Percentiles rank a stretch among this genome's conserved stretches.
Evolutionary conservation across 73 alveolate genomes (phyloP).

Genomic region (Paramecium primaurelia): DNA sequence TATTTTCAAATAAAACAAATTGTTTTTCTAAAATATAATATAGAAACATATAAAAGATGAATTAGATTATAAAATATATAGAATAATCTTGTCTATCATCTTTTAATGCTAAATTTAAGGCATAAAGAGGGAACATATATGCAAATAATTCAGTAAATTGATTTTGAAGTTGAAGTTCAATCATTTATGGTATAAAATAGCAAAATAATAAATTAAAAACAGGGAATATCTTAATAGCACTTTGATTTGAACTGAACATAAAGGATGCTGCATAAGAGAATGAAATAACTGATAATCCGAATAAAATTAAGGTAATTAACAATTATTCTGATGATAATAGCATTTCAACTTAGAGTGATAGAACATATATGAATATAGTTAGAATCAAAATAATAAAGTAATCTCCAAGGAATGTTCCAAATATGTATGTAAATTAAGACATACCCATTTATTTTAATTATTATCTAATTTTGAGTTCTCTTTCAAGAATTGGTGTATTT

Average conservation of each 20-base stretch:
- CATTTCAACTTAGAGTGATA: background rate
- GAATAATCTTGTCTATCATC: background rate
- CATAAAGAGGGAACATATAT: background rate
- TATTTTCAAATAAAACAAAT: background rate
- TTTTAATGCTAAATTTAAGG: background rate
- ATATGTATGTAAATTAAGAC: background rate
- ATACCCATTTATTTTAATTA: background rate
- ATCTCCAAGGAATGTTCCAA: slow-evolving; percentile 36
- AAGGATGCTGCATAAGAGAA: background rate
- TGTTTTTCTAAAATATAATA: background rate
- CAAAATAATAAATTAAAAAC: background rate
- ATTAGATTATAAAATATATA: background rate
- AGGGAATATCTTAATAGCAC: slow-evolving; percentile 33
- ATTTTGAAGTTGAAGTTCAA: background rate
- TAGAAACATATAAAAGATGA: background rate
- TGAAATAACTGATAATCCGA: background rate
- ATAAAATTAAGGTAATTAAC: background rate
- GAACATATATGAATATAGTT: background rate
- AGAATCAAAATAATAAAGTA: background rate
- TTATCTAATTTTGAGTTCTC: slow-evolving; percentile 37
- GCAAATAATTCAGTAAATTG: background rate
- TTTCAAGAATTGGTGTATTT: slow-evolving; percentile 5
- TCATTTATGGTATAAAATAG: background rate
- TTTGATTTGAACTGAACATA: background rate
- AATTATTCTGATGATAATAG: background rate